phyloP scores from a whole-genome alignment of 2,329 filamentous ascomycete species.

The Sclerotinia borealis region DNA sequence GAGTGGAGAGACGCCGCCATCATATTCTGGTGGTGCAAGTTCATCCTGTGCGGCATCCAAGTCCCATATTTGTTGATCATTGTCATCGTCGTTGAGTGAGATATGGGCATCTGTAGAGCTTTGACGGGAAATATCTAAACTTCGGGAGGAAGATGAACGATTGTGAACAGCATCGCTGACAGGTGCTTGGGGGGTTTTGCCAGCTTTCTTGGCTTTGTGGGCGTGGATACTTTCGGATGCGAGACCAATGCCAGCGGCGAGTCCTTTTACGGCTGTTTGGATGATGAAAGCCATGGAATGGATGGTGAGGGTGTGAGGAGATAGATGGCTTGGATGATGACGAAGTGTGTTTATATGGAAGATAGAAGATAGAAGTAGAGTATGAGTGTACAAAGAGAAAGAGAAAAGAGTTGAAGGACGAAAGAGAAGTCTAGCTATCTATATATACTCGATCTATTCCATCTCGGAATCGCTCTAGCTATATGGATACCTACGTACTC shows the following conservation, averaged over 20 bases:
- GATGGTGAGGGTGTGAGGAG: background rate
- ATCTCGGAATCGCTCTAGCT: background rate
- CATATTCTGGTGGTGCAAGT: background rate
- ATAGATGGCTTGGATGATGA: too few relatives aligned
- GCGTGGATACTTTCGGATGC: constrained; percentile 22
- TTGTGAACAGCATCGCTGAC: background rate
- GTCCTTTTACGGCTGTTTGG: constrained; percentile 13
- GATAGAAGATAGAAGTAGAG: background rate
- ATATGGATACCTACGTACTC: background rate
- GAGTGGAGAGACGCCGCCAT: background rate
- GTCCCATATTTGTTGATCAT: constrained; percentile 25
- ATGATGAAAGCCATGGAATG: background rate
- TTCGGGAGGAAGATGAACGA: background rate
- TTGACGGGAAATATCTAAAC: background rate
- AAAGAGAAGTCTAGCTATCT: background rate
- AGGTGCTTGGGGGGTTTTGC: background rate
- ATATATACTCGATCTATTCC: background rate
- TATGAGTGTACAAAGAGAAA: background rate
- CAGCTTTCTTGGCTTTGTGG: background rate
- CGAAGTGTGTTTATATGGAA: background rate
- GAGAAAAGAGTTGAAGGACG: background rate
- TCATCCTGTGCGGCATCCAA: constrained; percentile 21
- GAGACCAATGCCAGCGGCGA: constrained; percentile 25
- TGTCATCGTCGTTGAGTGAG: constrained; percentile 18
- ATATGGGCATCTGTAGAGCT: background rate